Conservation (phyloP, 2,329 filamentous ascomycete genomes). For the Hortaea werneckii region DNA sequence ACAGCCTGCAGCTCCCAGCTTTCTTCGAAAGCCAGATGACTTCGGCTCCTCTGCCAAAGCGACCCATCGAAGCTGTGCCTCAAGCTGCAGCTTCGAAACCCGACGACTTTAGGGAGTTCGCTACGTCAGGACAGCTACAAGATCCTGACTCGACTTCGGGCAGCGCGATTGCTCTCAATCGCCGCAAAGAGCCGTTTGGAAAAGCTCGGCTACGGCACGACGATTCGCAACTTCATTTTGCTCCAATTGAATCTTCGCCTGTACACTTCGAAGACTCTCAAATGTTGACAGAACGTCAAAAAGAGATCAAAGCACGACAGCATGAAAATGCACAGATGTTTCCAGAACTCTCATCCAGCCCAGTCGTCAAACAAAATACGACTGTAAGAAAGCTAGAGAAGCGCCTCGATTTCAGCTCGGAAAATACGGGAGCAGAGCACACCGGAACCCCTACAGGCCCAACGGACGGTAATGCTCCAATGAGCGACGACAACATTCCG, state of each 20-base stretch:
- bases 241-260: constrained; percentile 51
- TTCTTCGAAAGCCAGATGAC: constrained; percentile 16
- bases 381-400: constrained; percentile 13
- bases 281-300: constrained; percentile 66
- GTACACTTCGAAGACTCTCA: constrained; percentile 52
- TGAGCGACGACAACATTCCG: constrained; percentile 36
- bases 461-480: constrained; percentile 26
- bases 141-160: neutral
- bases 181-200: constrained; percentile 4
- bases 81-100: too few relatives aligned
- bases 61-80: too few relatives aligned
- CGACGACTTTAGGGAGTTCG: too few relatives aligned
- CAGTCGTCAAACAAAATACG: constrained; percentile 20
- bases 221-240: constrained; percentile 72
- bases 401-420: constrained; percentile 18
- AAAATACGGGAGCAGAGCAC: constrained; percentile 8
- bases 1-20: constrained; percentile 21
- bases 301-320: constrained; percentile 66
- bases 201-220: constrained; percentile 60
- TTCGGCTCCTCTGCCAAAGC: neutral
- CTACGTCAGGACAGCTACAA: neutral
- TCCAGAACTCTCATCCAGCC: constrained; percentile 53
- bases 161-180: too few relatives aligned
- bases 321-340: constrained; percentile 55
- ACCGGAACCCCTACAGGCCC: constrained; percentile 34